These are phyloP conservation scores for Coniosporium tulheliwenetii DNA, from an alignment of 2,329 filamentous ascomycete genomes.

Conservation along the genomic window DNA sequence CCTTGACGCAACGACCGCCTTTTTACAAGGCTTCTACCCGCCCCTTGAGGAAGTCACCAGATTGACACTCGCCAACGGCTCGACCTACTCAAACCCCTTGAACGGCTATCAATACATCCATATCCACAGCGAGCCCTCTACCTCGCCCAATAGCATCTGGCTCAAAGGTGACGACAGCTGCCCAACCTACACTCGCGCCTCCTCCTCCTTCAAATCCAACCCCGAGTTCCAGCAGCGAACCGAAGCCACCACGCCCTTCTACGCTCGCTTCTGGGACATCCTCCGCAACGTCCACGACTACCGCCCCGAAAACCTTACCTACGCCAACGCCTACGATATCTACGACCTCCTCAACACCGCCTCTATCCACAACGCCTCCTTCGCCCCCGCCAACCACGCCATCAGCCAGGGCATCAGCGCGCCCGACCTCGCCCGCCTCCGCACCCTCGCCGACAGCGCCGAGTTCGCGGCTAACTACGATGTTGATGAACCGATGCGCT, in stretches of 20 bases:
- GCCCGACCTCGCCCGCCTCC: constrained; percentile 45
- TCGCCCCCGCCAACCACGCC: constrained; percentile 30
- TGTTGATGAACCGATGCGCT: constrained; percentile 30
- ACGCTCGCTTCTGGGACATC: constrained; percentile 30
- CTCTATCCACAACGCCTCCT: constrained; percentile 45
- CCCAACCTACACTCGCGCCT: constrained; percentile 31
- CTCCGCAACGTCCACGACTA: constrained; percentile 41
- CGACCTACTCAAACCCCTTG: constrained; percentile 49
- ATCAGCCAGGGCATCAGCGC: constrained; percentile 38
- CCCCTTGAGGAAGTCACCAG: constrained; percentile 44
- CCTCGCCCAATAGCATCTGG: constrained; percentile 43
- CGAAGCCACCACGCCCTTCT: constrained; percentile 32
- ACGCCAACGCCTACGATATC: neutral
- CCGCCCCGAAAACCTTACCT: constrained; percentile 34
- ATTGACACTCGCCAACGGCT: constrained; percentile 57
- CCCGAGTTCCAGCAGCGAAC: constrained; percentile 17
- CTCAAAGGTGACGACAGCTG: constrained; percentile 33
- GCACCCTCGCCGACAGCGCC: constrained; percentile 60
- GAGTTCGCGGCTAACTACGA: constrained; percentile 80
- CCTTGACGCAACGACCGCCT: constrained; percentile 63
- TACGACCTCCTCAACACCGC: constrained; percentile 46
- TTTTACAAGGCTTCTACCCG: constrained; percentile 77
- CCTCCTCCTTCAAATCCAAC: constrained; percentile 19
- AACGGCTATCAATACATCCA: constrained; percentile 76
- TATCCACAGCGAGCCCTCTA: constrained; percentile 40